Percentiles rank a stretch among this genome's conserved stretches.
These are phyloP conservation scores for Penicillium sp. DNA, from an alignment of 2,329 filamentous ascomycete species.

Conservation along the genomic window DNA sequence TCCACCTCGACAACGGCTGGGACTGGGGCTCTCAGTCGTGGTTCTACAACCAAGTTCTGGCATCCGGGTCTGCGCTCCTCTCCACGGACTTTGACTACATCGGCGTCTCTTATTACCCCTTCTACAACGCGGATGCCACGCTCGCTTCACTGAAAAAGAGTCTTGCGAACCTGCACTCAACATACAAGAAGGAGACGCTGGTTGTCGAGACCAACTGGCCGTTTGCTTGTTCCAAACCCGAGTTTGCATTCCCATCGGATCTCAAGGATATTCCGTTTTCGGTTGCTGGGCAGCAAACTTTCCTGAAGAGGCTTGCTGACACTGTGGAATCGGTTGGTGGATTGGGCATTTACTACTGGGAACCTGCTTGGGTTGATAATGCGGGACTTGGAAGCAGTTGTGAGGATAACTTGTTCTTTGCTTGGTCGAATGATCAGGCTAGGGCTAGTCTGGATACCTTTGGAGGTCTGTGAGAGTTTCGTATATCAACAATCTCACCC, in stretches of 20 bases:
- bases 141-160: slow-evolving; percentile 56
- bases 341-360: slow-evolving; percentile 69
- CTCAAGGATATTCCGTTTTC: slow-evolving; percentile 60
- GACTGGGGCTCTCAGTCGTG: slow-evolving; percentile 62
- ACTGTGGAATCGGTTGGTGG: slow-evolving; percentile 57
- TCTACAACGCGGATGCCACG: slow-evolving; percentile 61
- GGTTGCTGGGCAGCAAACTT: slow-evolving; percentile 61
- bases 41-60: slow-evolving; percentile 62
- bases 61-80: slow-evolving; percentile 47
- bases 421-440: slow-evolving; percentile 50
- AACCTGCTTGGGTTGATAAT: slow-evolving; percentile 69
- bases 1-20: slow-evolving; percentile 76
- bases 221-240: slow-evolving; percentile 58
- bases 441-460: slow-evolving; percentile 60
- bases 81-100: slow-evolving; percentile 66
- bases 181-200: slow-evolving; percentile 65
- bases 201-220: slow-evolving; percentile 73
- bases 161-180: slow-evolving; percentile 58
- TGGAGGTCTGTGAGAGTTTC: slow-evolving; percentile 41
- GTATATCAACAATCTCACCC: background rate
- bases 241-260: slow-evolving; percentile 60
- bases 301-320: slow-evolving; percentile 59
- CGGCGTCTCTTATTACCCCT: slow-evolving; percentile 72
- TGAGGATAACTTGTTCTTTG: slow-evolving; percentile 62
- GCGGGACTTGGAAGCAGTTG: slow-evolving; percentile 64